Evolutionary conservation across 495 filamentous ascomycete species (phyloP).

Genomic region (Cairneyella variabilis): DNA sequence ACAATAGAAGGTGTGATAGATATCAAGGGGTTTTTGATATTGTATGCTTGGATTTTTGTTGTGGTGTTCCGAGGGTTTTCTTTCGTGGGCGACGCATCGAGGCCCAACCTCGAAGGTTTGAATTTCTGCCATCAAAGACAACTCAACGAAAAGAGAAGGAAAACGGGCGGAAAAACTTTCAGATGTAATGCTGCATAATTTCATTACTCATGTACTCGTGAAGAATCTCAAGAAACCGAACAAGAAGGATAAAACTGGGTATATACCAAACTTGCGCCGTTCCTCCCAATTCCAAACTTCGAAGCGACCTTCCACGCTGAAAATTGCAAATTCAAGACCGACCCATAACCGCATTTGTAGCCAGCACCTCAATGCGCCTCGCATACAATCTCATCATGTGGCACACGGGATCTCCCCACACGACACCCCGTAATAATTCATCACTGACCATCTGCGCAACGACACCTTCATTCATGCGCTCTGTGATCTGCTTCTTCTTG

Average conservation of each 20-base stretch:
- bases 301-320: neutral
- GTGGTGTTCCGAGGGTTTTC: too few species aligned
- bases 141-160: too few species aligned
- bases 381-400: constrained; percentile 77
- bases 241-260: neutral
- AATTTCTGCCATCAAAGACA: too few species aligned
- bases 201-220: neutral
- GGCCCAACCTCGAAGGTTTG: too few species aligned
- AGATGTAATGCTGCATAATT: neutral
- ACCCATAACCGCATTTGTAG: constrained; percentile 61
- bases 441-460: constrained; percentile 59
- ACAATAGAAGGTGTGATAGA: too few species aligned
- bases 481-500: constrained; percentile 37
- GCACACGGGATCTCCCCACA: constrained; percentile 77
- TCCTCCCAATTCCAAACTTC: neutral
- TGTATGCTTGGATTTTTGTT: too few species aligned
- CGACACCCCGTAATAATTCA: constrained; percentile 55
- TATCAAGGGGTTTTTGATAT: too few species aligned
- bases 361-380: constrained; percentile 61
- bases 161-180: neutral
- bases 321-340: constrained; percentile 1
- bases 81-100: too few species aligned
- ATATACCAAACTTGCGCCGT: constrained; percentile 1
- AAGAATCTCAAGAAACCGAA: neutral
- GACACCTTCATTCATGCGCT: constrained; percentile 26